Base-by-base conservation (phyloP, 768 basidiomycete species). In the Macrocybe gigantea region DNA sequence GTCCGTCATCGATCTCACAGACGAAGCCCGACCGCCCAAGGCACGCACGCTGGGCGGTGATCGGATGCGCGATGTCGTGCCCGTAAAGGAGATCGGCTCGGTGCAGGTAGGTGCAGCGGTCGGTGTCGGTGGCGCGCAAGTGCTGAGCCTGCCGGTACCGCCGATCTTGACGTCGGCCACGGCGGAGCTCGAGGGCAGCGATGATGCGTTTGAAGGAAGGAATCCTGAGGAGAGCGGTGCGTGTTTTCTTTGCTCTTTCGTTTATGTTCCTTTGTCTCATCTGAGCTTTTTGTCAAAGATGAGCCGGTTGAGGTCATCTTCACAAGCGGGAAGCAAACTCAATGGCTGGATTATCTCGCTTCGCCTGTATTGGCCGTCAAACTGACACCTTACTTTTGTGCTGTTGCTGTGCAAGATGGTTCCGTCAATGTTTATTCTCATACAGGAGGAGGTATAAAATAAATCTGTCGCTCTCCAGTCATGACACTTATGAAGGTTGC, bases 301-400 rank as follows among this genome's bases (percentile, higher is more conserved):
- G 85, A 75, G n/a, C 71, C 75, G 4, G 76, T 78, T 12, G 91
- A 93, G 57, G 74, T 97, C 11, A 66, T 77, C 5, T 82, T 82
- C 49, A 66, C 78, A 46, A 77, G 70, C 57, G 74, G 77, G 33
- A 83, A 82, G 66, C 78, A 84, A 49, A 85, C 82, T 8, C 81
- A 87, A 46, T 98, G 94, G 93, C 64, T 94, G 38, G 94, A 97
- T 64, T 98, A 88, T 65, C 58, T 95, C 6, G 81, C 88, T 1
- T 79, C 78, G 2, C 83, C 86, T 22, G 81, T 80, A n/a, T 61
- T 94, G 11, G 69, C 73, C 1, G 58, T 89, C 41, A 80, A 82
- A 5, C 82, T 82, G 0, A 85, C 90, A 0, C 59, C 63, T 9
- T 59, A 57, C 2, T 92, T 89, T 60, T 84, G 83, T 55, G 93